Percentiles rank a stretch among this genome's conserved stretches.
These are phyloP conservation scores for Nicotiana benthamiana DNA, from an alignment of 257 asterid genomes.

Conservation along the genomic window DNA sequence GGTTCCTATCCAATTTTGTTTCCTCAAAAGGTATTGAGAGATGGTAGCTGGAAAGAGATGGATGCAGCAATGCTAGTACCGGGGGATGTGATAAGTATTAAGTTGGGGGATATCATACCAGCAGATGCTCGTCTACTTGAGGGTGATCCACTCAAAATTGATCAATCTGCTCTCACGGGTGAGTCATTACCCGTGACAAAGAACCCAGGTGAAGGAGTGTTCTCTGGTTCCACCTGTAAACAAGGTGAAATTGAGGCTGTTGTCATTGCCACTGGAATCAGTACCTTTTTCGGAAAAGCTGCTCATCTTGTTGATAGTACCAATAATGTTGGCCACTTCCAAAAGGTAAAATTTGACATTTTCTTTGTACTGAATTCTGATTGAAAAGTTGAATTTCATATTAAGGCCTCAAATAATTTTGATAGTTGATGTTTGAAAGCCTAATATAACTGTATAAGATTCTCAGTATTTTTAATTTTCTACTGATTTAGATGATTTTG, in stretches of 20 bases:
- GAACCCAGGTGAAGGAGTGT: conserved; percentile 39
- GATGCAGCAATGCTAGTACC: conserved; percentile 70
- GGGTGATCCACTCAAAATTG: conserved; percentile 72
- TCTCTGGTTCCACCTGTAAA: conserved; percentile 51
- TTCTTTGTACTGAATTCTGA: neutral
- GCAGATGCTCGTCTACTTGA: conserved; percentile 76
- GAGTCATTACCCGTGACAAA: conserved; percentile 49
- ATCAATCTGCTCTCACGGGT: conserved; percentile 58
- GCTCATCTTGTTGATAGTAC: conserved; percentile 60
- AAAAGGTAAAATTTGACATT: conserved; percentile 24
- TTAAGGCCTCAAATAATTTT: neutral
- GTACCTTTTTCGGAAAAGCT: conserved; percentile 52
- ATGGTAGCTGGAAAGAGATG: conserved; percentile 52
- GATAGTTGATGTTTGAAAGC: neutral
- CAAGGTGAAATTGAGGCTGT: conserved; percentile 60
- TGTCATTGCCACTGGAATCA: conserved; percentile 51
- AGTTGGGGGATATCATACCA: conserved; percentile 67
- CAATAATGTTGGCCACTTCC: conserved; percentile 46
- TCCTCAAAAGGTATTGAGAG: conserved; percentile 42
- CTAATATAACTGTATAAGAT: neutral
- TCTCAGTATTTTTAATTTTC: neutral
- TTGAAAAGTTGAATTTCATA: neutral
- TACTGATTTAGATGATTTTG: neutral
- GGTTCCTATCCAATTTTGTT: neutral
- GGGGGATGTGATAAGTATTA: conserved; percentile 60